Evolutionary conservation across 192 early-diverging fungal species (phyloP).

Genomic region (Diversispora epigaea): DNA sequence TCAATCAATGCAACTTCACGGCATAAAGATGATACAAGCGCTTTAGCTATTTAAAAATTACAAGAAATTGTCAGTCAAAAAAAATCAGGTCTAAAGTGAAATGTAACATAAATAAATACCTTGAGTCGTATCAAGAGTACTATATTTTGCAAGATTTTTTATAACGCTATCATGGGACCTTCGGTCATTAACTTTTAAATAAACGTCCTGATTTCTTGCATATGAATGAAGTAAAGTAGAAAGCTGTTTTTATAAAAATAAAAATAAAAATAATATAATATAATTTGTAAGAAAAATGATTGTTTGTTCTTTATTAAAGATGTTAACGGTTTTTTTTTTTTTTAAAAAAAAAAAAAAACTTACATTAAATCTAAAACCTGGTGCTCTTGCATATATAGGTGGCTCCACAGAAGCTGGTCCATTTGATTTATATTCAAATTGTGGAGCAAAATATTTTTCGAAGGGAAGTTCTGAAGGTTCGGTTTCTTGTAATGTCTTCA

Average conservation of each 20-base stretch:
- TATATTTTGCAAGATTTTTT: neutral
- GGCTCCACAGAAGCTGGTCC: neutral
- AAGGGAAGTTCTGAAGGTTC: slow-evolving; percentile 42
- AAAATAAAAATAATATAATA: too few species aligned
- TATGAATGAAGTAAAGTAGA: too few species aligned
- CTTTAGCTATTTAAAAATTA: slow-evolving; percentile 22
- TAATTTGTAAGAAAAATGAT: too few species aligned
- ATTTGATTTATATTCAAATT: neutral
- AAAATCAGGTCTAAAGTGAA: neutral
- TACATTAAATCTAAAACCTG: slow-evolving; percentile 10
- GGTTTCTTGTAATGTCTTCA: slow-evolving; percentile 39
- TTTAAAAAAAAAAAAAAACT: neutral
- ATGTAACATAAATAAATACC: neutral
- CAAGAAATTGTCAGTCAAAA: neutral
- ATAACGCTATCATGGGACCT: neutral
- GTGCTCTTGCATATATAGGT: slow-evolving; percentile 13
- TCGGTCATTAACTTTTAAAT: neutral
- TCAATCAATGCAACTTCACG: slow-evolving; percentile 58
- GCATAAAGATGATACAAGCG: slow-evolving; percentile 49
- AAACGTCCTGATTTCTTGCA: too few species aligned
- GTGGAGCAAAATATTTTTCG: slow-evolving; percentile 39
- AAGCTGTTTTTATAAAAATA: too few species aligned
- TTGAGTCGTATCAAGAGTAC: slow-evolving; percentile 2
- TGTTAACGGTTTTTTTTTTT: neutral
- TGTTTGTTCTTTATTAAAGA: too few species aligned